Conservation (phyloP, 179 eudicot genomes). For the Nepenthes alata region DNA sequence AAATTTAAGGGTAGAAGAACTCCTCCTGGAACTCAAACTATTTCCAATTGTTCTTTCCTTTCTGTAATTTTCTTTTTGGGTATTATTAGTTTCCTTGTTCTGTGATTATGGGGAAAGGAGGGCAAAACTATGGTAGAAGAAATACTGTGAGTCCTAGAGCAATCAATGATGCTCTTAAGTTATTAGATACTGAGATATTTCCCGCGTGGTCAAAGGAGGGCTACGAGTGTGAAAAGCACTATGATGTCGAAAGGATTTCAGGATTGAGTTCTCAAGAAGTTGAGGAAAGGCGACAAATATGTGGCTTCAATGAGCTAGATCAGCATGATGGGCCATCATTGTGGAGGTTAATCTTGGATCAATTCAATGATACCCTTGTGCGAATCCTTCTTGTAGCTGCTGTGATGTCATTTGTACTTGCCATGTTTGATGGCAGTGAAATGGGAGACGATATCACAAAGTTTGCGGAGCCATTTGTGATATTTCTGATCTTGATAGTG, state of each 20-base stretch:
- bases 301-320: constrained; percentile 43
- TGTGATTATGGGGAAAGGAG: constrained; percentile 34
- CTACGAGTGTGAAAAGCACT: constrained; percentile 33
- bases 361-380: constrained; percentile 54
- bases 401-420: constrained; percentile 43
- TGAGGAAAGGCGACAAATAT: constrained; percentile 21
- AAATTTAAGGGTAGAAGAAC: too few species aligned
- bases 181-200: constrained; percentile 9
- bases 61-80: neutral
- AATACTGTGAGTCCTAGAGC: constrained; percentile 8
- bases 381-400: constrained; percentile 48
- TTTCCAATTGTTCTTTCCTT: neutral
- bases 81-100: neutral
- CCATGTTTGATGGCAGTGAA: constrained; percentile 38
- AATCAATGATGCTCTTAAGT: neutral
- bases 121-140: constrained; percentile 23
- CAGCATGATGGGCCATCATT: constrained; percentile 48
- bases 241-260: constrained; percentile 14
- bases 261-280: constrained; percentile 32
- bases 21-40: too few species aligned
- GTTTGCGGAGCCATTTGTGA: constrained; percentile 53
- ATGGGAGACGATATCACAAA: constrained; percentile 39
- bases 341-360: constrained; percentile 36
- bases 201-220: constrained; percentile 40
- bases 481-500: constrained; percentile 43